Conservation (phyloP, 2,329 filamentous ascomycete genomes). For the Xylaria sp. region DNA sequence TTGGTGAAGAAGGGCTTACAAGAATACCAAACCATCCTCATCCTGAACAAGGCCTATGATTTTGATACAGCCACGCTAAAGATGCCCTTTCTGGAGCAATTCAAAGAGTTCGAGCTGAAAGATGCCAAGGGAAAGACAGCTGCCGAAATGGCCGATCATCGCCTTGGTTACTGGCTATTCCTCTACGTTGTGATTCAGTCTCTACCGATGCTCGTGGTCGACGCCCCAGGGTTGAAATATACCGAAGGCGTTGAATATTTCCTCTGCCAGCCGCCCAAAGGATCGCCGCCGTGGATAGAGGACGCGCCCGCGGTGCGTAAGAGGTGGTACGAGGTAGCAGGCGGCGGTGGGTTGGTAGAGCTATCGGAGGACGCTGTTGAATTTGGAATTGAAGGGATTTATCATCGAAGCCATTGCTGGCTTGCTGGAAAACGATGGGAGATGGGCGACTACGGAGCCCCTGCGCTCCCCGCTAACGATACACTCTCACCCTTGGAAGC, state of each 20-base stretch:
- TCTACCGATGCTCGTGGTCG: slow-evolving; percentile 80
- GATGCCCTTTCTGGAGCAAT: slow-evolving; percentile 74
- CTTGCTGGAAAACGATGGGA: slow-evolving; percentile 51
- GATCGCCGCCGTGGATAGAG: slow-evolving; percentile 77
- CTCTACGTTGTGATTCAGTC: slow-evolving; percentile 82
- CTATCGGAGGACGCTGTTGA: slow-evolving; percentile 69
- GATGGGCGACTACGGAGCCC: slow-evolving; percentile 41
- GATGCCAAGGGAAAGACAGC: slow-evolving; percentile 72
- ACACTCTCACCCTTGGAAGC: slow-evolving; percentile 46
- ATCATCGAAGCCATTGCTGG: slow-evolving; percentile 53
- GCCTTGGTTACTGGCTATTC: slow-evolving; percentile 84
- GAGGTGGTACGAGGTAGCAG: slow-evolving; percentile 81
- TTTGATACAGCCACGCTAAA: slow-evolving; percentile 70
- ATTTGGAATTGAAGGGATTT: slow-evolving; percentile 52
- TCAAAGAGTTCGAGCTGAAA: slow-evolving; percentile 76
- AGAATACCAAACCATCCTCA: slow-evolving; percentile 78
- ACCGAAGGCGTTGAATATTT: slow-evolving; percentile 84
- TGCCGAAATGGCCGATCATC: slow-evolving; percentile 75
- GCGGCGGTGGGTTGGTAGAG: slow-evolving; percentile 67
- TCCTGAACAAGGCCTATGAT: slow-evolving; percentile 86
- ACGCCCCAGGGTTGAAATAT: slow-evolving; percentile 75
- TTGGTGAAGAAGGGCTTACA: slow-evolving; percentile 77
- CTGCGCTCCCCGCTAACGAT: slow-evolving; percentile 42
- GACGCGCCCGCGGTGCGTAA: slow-evolving; percentile 72
- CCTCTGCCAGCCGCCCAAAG: slow-evolving; percentile 78